Evolutionary conservation across 495 filamentous ascomycete species (phyloP), one percentile per base, ranked within the genome.

Genomic region (Penicillium cataractarum): DNA sequence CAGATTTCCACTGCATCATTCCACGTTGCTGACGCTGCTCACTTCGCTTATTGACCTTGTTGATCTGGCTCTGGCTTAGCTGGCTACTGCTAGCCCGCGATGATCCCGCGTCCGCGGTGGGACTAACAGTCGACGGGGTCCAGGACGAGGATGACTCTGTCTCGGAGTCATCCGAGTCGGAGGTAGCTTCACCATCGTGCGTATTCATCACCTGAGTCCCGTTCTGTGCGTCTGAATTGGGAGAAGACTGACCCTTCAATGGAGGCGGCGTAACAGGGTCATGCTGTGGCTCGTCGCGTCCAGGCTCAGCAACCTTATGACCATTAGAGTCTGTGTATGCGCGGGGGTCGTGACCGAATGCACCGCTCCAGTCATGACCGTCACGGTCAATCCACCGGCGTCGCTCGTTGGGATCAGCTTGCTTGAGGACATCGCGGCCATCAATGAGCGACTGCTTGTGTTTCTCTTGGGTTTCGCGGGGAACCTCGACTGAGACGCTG

Each of bases 341-440:
- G 39, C 81, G 78, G 3, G 87, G 85, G 59, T 89, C 88, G 19
- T 88, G 74, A 7, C 86, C 87, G 57, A 97, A 97, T 1, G 92
- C 91, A n/a, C 90, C 91, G 42, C 82, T 87, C 94, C 93, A 97
- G 72, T 97, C 92, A 19, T 86, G 86, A 4, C 94, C 94, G 56
- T 90, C 86, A 67, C 87, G 89, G 35, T 86, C 82, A 21, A 97
- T 78, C 91, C 94, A 97, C 63, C 83, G 88, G 58, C 86, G 71
- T 64, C 86, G 89, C 63, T 97, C 91, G 37, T 86, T 82, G 8
- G 88, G 82, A 7, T 84, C 75, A 2, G 90, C 88, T 33, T 83
- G 75, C 54, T 89, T 88, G 19, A 97, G 84, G 22, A 97, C 86
- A 62, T 96, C 91, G 4, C 93, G 84, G 19, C 89, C 90, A 55